Evolutionary conservation across 331 rosid genomes (phyloP), one percentile per base, ranked within the genome.

Genomic region (Quercus tomentella): DNA sequence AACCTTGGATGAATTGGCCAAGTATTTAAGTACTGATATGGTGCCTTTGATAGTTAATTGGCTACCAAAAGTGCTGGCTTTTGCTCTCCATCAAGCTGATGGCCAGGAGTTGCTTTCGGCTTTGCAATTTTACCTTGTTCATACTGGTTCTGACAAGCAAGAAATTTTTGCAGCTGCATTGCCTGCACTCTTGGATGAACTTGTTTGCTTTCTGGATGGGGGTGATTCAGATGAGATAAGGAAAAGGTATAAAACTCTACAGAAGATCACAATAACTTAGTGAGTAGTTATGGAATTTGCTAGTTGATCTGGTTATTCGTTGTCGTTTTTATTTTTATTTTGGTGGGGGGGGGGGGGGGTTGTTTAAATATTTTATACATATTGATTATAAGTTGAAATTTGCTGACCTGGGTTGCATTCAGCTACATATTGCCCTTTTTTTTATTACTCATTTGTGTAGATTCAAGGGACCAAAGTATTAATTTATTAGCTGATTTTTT

Each of bases 1-100:
- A 72, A 89, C 91, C 77, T 86, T 95, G 67, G 12, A 77, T 77
- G 97, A 90, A 88, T 85, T 95, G 84, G 97, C 94, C 73, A 91
- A 88, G 85, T 89, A 82, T 83, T 82, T 89, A 83, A 85, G 90
- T 69, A 89, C 90, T 72, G 97, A 91, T 86, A 56, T 90, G 92
- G 89, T 75, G 73, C 74, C 91, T 74, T 79, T 93, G 70, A 77
- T 86, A 75, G 87, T 90, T 75, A 82, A 86, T 75, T 95, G 96
- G 97, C 84, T 93, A 58, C 98, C 98, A 21, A 91, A 93, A 91
- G 99, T 95, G 80, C 93, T 95, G 82, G 98, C 98, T 73, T 95
- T 87, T 87, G 96, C 89, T 83, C 94, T 95, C 81, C 91, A 87
- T 76, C 91, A 76, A 87, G 83, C 88, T 76, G 95, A 93, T 87